These are phyloP conservation scores for Neodidymelliopsis sp. DNA, from an alignment of 2,329 filamentous ascomycete genomes.

Conservation along the genomic window DNA sequence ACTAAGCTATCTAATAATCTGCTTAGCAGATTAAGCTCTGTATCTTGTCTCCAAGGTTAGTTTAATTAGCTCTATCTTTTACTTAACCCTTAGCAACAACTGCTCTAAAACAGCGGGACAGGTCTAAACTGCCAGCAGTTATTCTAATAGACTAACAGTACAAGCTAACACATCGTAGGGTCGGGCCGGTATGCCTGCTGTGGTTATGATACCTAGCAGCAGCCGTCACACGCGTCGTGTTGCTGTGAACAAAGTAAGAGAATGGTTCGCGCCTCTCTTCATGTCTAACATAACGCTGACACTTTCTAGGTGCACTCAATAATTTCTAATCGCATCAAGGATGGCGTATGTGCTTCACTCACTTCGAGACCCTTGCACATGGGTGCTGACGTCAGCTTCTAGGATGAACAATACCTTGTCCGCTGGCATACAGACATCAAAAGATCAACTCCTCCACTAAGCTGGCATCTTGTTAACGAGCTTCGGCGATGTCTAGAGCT, in stretches of 20 bases:
- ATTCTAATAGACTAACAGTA: too few relatives aligned
- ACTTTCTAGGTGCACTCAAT: conserved; percentile 30
- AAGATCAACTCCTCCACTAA: conserved; percentile 39
- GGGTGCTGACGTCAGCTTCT: conserved; percentile 26
- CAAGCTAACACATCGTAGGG: conserved; percentile 20
- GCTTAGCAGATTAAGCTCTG: not conserved
- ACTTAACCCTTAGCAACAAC: too few relatives aligned
- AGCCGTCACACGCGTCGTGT: conserved; percentile 31
- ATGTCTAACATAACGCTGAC: conserved; percentile 12
- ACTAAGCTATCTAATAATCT: not conserved
- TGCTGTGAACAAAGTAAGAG: conserved; percentile 32
- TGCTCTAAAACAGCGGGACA: too few relatives aligned
- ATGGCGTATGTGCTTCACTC: conserved; percentile 28
- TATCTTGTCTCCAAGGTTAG: too few relatives aligned
- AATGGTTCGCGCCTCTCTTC: not conserved
- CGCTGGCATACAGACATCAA: conserved; percentile 42
- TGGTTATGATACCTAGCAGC: conserved; percentile 37
- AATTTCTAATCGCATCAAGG: conserved; percentile 36
- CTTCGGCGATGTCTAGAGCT: conserved; percentile 49
- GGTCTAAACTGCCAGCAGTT: too few relatives aligned
- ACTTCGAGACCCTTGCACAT: conserved; percentile 12
- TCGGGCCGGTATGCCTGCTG: conserved; percentile 32
- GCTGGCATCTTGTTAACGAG: conserved; percentile 55
- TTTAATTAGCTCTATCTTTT: too few relatives aligned
- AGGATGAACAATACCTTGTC: conserved; percentile 55